Conservation (phyloP, 2,329 filamentous ascomycete species). For the Exophiala xenobiotica region DNA sequence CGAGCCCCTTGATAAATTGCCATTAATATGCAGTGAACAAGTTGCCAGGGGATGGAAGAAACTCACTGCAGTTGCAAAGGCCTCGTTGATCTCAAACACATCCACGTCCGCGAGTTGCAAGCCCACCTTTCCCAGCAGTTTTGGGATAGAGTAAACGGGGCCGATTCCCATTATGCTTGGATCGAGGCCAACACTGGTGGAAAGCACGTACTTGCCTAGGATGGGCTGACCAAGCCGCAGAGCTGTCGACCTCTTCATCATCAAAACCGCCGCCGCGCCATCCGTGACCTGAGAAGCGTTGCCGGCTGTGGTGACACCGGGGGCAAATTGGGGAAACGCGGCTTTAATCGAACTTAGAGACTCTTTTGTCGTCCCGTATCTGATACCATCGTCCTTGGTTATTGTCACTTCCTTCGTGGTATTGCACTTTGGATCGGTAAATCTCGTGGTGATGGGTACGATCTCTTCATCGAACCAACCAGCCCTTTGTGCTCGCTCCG, state of each 20-base stretch:
- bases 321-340: slow-evolving; percentile 85
- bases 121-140: slow-evolving; percentile 77
- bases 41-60: neutral
- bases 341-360: slow-evolving; percentile 76
- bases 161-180: slow-evolving; percentile 79
- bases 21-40: neutral
- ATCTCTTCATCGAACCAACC: slow-evolving; percentile 94
- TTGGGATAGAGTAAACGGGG: slow-evolving; percentile 61
- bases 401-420: slow-evolving; percentile 69
- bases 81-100: slow-evolving; percentile 91
- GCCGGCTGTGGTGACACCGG: slow-evolving; percentile 74
- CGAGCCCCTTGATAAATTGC: neutral
- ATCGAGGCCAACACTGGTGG: slow-evolving; percentile 82
- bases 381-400: slow-evolving; percentile 74
- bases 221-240: slow-evolving; percentile 84
- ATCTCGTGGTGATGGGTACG: slow-evolving; percentile 73
- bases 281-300: slow-evolving; percentile 94
- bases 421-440: slow-evolving; percentile 79
- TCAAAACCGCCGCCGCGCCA: slow-evolving; percentile 73
- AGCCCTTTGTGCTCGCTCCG: slow-evolving; percentile 82
- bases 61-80: slow-evolving; percentile 61
- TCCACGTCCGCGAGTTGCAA: slow-evolving; percentile 78
- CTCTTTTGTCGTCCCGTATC: slow-evolving; percentile 83
- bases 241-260: slow-evolving; percentile 93
- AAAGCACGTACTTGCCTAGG: slow-evolving; percentile 87